phyloP scores from a whole-genome alignment of 2,329 filamentous ascomycete species.

The Cryphonectria radicalis region DNA sequence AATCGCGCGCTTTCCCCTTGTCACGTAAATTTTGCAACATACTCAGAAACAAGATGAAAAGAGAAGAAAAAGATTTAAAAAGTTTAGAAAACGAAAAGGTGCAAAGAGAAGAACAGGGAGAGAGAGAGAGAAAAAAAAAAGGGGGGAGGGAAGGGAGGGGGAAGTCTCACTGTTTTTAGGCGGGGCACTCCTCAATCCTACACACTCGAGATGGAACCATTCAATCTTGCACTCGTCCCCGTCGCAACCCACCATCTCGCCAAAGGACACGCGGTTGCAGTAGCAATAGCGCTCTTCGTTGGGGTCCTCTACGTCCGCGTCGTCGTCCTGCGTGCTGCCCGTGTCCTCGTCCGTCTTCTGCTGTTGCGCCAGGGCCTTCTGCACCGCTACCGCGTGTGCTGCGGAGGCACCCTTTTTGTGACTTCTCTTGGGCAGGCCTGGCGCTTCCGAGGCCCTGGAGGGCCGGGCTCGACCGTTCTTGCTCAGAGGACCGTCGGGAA shows the following conservation, averaged over 20 bases:
- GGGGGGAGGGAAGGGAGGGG: background rate
- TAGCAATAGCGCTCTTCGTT: conserved; percentile 80
- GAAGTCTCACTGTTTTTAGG: conserved; percentile 65
- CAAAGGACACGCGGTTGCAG: conserved; percentile 79
- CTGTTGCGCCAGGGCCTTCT: conserved; percentile 40
- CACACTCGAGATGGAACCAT: conserved; percentile 85
- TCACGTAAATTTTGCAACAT: background rate
- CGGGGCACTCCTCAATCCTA: conserved; percentile 79
- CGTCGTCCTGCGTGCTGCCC: conserved; percentile 38
- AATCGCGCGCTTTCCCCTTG: conserved; percentile 8
- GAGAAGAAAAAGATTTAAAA: background rate
- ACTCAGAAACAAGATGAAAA: conserved; percentile 15
- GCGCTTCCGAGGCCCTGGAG: conserved; percentile 51
- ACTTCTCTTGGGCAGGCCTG: conserved; percentile 52
- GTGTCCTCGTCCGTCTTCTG: conserved; percentile 35
- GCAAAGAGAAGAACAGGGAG: background rate
- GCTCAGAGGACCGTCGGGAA: conserved; percentile 51
- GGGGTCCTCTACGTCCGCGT: conserved; percentile 66
- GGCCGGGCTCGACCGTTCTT: conserved; percentile 55
- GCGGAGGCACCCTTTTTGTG: conserved; percentile 62
- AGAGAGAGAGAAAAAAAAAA: conserved; percentile 40
- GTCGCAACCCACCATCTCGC: conserved; percentile 84
- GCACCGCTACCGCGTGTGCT: conserved; percentile 42
- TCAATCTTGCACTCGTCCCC: conserved; percentile 72
- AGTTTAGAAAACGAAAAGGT: conserved; percentile 10